Percentiles rank a stretch among this genome's conserved stretches.
These are phyloP conservation scores for Ustilago bromivora DNA, from an alignment of 1,284 basidiomycete species.

Conservation along the genomic window DNA sequence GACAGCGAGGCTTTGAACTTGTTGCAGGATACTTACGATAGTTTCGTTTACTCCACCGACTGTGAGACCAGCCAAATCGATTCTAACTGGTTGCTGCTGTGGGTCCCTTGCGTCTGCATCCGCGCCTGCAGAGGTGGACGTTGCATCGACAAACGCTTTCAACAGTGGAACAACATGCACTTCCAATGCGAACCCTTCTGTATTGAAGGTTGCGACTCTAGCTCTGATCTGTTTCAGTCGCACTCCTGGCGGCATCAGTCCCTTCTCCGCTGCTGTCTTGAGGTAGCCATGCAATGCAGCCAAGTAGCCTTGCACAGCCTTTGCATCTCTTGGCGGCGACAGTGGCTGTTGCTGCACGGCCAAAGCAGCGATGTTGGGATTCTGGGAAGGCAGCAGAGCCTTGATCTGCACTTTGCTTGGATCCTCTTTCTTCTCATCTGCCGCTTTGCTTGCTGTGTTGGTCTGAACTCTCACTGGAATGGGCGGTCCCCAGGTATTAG, in stretches of 20 bases:
- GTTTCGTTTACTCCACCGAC: slow-evolving; percentile 26
- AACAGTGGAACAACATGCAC: slow-evolving; percentile 17
- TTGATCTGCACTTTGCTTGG: neutral
- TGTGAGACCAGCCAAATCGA: slow-evolving; percentile 17
- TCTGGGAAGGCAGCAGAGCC: slow-evolving; percentile 33
- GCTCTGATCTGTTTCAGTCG: slow-evolving; percentile 28
- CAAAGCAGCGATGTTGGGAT: slow-evolving; percentile 9
- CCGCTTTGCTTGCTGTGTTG: neutral
- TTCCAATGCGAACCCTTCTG: slow-evolving; percentile 20
- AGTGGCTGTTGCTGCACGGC: slow-evolving; percentile 4
- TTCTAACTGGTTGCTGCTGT: neutral
- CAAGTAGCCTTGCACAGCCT: slow-evolving; percentile 22
- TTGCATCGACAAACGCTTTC: slow-evolving; percentile 30
- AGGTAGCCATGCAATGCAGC: slow-evolving; percentile 26
- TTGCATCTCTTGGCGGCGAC: slow-evolving; percentile 14
- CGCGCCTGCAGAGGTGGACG: neutral
- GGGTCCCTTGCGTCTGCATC: neutral
- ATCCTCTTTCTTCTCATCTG: neutral
- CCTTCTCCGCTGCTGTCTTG: slow-evolving; percentile 16
- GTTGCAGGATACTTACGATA: slow-evolving; percentile 14
- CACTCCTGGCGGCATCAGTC: slow-evolving; percentile 13
- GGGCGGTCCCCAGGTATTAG: slow-evolving; percentile 25
- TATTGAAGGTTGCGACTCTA: slow-evolving; percentile 10
- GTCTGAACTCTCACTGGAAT: slow-evolving; percentile 5
- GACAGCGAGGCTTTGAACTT: too few species aligned